Conservation (phyloP, 108 stramenopile genomes). For the Fragilariopsis cylindrus region DNA sequence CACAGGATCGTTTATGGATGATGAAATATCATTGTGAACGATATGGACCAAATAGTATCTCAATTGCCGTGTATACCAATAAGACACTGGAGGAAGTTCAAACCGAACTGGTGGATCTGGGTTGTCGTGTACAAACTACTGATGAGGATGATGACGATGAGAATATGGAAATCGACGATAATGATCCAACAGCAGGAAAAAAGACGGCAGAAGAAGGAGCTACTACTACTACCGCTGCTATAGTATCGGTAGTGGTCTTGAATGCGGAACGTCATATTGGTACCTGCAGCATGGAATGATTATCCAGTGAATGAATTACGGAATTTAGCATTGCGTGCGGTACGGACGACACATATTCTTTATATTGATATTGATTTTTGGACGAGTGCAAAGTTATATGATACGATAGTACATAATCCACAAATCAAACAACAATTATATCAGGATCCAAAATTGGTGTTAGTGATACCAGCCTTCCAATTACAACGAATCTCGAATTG, state of each 20-base stretch:
- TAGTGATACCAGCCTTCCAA: slow-evolving; percentile 82
- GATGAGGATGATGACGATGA: neutral
- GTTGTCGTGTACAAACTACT: slow-evolving; percentile 7
- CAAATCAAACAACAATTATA: slow-evolving; percentile 43
- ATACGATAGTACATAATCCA: slow-evolving; percentile 27
- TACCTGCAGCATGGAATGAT: slow-evolving; percentile 23
- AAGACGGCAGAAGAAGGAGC: neutral
- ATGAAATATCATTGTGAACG: slow-evolving; percentile 74
- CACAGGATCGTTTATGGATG: slow-evolving; percentile 81
- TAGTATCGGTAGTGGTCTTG: slow-evolving; percentile 16
- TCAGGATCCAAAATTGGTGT: slow-evolving; percentile 49
- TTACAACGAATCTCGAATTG: slow-evolving; percentile 47
- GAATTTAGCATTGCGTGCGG: slow-evolving; percentile 71
- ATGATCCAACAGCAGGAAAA: too few species aligned
- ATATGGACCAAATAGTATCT: slow-evolving; percentile 55
- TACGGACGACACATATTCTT: slow-evolving; percentile 71
- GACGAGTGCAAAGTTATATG: slow-evolving; percentile 62
- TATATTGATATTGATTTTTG: slow-evolving; percentile 93
- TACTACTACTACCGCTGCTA: neutral
- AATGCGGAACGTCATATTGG: slow-evolving; percentile 9
- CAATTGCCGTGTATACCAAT: slow-evolving; percentile 68
- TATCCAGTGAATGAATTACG: slow-evolving; percentile 92
- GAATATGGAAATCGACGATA: neutral
- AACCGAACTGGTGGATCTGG: slow-evolving; percentile 3
- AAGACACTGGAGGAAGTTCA: slow-evolving; percentile 14